These are phyloP conservation scores for Claviceps digitariae DNA, from an alignment of 2,329 filamentous ascomycete genomes.

Conservation along the genomic window DNA sequence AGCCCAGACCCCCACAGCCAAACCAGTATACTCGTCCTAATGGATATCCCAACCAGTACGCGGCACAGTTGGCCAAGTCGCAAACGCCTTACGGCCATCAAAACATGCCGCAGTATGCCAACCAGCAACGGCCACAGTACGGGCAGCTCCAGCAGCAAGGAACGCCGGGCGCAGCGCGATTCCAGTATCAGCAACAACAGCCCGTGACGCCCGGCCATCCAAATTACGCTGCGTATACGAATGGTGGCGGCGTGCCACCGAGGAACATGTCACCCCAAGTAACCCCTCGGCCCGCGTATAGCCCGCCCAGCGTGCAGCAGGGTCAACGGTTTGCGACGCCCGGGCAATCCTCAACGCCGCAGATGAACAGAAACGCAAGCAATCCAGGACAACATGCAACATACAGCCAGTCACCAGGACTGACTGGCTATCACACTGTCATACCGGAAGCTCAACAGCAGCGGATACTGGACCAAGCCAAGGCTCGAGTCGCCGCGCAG, in stretches of 20 bases:
- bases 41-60: slow-evolving; percentile 32
- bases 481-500: slow-evolving; percentile 32
- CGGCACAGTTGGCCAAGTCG: slow-evolving; percentile 37
- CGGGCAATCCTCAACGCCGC: slow-evolving; percentile 13
- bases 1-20: slow-evolving; percentile 25
- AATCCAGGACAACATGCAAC: slow-evolving; percentile 15
- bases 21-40: slow-evolving; percentile 38
- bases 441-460: slow-evolving; percentile 36
- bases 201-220: slow-evolving; percentile 22
- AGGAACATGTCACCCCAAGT: slow-evolving; percentile 33
- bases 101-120: slow-evolving; percentile 33
- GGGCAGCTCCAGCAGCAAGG: slow-evolving; percentile 27
- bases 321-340: slow-evolving; percentile 20
- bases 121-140: slow-evolving; percentile 31
- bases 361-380: slow-evolving; percentile 22
- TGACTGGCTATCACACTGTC: slow-evolving; percentile 34
- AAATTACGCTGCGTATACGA: slow-evolving; percentile 25
- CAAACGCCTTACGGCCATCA: slow-evolving; percentile 39
- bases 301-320: slow-evolving; percentile 22
- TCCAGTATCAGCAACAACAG: slow-evolving; percentile 20
- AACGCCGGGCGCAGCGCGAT: slow-evolving; percentile 29
- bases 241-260: slow-evolving; percentile 27
- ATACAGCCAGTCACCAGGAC: slow-evolving; percentile 22
- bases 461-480: slow-evolving; percentile 37
- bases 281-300: slow-evolving; percentile 23